Percentiles rank a stretch among this genome's conserved stretches.
Conservation (phyloP, 345 rosid genomes). For the Citrus medica region DNA sequence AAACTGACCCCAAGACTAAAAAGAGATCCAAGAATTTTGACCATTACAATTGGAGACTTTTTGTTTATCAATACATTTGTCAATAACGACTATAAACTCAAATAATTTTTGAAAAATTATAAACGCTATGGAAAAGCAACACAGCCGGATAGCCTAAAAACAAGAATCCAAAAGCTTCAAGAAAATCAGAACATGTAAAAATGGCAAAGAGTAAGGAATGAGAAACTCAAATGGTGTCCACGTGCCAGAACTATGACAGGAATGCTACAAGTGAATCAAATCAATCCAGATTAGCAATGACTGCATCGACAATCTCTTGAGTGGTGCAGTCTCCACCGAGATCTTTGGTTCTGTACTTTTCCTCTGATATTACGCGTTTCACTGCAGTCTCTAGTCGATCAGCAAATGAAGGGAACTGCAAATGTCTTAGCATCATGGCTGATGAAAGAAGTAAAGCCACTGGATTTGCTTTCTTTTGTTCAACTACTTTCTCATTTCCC, state of each 20-base stretch:
- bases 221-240: neutral
- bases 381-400: conserved; percentile 89
- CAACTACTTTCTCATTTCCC: conserved; percentile 61
- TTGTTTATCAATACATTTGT: neutral
- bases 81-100: neutral
- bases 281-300: conserved; percentile 58
- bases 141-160: neutral
- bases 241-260: neutral
- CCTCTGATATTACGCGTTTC: conserved; percentile 58
- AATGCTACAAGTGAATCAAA: conserved; percentile 16
- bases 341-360: conserved; percentile 71
- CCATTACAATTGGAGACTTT: neutral
- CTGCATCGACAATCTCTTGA: conserved; percentile 79
- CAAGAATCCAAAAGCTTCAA: neutral
- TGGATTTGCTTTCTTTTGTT: conserved; percentile 79
- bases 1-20: too few relatives aligned
- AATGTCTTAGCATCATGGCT: conserved; percentile 96
- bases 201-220: neutral
- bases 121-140: neutral
- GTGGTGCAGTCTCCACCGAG: conserved; percentile 79
- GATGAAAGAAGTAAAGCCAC: conserved; percentile 93
- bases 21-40: too few relatives aligned
- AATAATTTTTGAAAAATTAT: neutral
- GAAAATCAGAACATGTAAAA: neutral
- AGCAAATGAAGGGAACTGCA: conserved; percentile 91